Base-by-base conservation (phyloP, 2,329 filamentous ascomycete species). In the Cladosporium sp. region DNA sequence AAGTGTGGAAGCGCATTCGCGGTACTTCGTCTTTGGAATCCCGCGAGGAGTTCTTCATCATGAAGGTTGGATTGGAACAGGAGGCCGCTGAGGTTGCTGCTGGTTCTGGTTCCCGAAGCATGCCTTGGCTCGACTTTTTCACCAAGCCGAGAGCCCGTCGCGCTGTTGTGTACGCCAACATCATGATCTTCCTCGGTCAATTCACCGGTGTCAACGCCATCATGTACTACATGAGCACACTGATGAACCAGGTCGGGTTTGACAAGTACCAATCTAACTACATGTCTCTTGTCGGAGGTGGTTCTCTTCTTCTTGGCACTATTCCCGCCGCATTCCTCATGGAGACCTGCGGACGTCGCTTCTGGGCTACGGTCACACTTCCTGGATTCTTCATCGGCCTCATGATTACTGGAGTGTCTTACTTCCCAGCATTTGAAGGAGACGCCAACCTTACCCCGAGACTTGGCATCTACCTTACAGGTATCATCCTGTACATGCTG, bases 41-140 rank as follows among this genome's bases (percentile, higher is more conserved):
- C 1, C 79, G 81, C 44, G 83, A 88, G 51, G 87, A 90, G 67
- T 90, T 89, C 72, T 87, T 86, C 66, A 77, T 86, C 67, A 89
- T 90, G 86, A 84, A 85, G 59, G 82, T 88, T 10, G 75, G 75
- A 32, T 77, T 79, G 20, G 82, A 87, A 61, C 77, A 87, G 61
- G 78, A 77, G 24, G 73, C 79, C 3, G 76, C 81, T 8, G 77
- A 80, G 59, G 70, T 77, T 8, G 68, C 70, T n/a, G 77, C 81
- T 60, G 78, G 79, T 7, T 74, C 77, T 7, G 74, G 76, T 53
- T 82, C 82, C 64, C 78, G 78, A 58, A 79, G 78, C 25, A 88
- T 82, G 72, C 82, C 85, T 0, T 90, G 86, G 85, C 77, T 89
- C 75, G 87, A 90, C 68, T 88, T 90, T 74, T 82, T 90, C 74